These are phyloP conservation scores for Bassia scoparia DNA, from an alignment of 148 eudicot species.

Conservation along the genomic window DNA sequence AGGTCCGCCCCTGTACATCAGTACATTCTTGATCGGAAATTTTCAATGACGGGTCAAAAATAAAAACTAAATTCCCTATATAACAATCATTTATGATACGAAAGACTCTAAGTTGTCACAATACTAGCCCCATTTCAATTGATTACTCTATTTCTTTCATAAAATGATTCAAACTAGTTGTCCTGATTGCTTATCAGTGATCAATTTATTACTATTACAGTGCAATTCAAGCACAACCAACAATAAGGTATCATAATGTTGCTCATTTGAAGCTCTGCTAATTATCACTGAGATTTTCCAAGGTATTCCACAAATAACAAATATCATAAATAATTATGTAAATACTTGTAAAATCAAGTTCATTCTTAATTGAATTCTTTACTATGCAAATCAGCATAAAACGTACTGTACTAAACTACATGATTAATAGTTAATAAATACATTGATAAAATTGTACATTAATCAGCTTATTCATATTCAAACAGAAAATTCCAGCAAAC, in stretches of 20 bases:
- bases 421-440: too few species aligned
- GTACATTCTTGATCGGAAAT: not conserved
- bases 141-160: not conserved
- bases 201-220: not conserved
- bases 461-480: not conserved
- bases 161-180: not conserved
- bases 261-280: not conserved
- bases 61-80: not conserved
- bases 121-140: slow-evolving; percentile 2
- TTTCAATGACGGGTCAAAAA: not conserved
- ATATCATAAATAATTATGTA: not conserved
- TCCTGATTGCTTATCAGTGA: not conserved
- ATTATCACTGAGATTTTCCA: not conserved
- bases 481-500: not conserved
- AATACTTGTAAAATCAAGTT: not conserved
- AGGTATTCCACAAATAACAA: not conserved
- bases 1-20: too few species aligned
- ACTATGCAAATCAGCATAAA: not conserved
- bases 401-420: not conserved
- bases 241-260: not conserved
- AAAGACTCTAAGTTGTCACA: not conserved
- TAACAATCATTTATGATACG: not conserved
- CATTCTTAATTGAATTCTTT: too few species aligned
- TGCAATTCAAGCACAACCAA: not conserved
- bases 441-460: not conserved